phyloP scores from a whole-genome alignment of 208 protist species.

The Wallacemonas sp. region DNA sequence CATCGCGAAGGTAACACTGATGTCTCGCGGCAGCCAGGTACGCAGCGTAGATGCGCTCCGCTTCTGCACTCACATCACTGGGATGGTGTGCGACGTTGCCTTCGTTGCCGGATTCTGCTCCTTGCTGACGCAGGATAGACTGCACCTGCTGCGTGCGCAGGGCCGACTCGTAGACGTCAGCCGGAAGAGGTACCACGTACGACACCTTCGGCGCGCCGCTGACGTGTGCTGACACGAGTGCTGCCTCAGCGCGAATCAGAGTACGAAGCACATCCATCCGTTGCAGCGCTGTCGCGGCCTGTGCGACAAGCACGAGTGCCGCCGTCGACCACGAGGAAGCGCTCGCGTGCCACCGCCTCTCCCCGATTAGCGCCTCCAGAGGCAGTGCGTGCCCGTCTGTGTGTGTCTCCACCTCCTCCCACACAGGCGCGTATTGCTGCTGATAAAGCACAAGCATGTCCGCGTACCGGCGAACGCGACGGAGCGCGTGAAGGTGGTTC shows the following conservation, averaged over 20 bases:
- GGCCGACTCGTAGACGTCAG: conserved; percentile 57
- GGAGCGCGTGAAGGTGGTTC: conserved; percentile 45
- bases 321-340: conserved; percentile 19
- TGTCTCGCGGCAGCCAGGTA: conserved; percentile 15
- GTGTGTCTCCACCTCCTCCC: neutral
- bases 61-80: neutral
- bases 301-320: conserved; percentile 45
- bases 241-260: neutral
- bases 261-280: conserved; percentile 42
- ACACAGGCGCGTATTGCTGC: neutral
- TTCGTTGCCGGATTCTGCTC: neutral
- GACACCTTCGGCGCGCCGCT: neutral
- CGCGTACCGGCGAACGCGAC: conserved; percentile 39
- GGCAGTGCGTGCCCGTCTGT: neutral
- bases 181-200: neutral
- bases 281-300: conserved; percentile 47
- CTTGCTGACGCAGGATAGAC: neutral
- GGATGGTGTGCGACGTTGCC: neutral
- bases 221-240: neutral
- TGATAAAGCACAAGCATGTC: conserved; percentile 37
- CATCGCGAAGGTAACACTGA: neutral
- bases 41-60: conserved; percentile 19
- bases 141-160: conserved; percentile 15
- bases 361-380: neutral
- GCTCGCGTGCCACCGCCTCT: neutral